Evolutionary conservation across 2,329 filamentous ascomycete species (phyloP).

Genomic region (Botryotinia narcissicola): DNA sequence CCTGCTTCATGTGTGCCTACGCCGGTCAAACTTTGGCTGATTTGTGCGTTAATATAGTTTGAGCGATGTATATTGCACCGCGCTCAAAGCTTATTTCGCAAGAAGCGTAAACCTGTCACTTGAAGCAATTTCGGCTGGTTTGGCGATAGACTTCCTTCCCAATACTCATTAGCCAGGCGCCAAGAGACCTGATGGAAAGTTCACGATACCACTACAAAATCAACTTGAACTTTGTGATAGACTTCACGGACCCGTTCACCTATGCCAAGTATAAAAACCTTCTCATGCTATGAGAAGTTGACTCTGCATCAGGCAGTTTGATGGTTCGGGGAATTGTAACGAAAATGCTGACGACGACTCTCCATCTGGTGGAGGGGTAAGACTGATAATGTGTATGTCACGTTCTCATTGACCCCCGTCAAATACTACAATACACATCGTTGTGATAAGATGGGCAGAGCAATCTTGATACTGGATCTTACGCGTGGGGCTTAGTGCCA

Average conservation of each 20-base stretch:
- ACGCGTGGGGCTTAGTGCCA: not conserved
- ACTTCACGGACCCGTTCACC: not conserved
- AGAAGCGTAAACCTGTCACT: not conserved
- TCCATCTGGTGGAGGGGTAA: slow-evolving; percentile 6
- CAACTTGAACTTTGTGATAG: not conserved
- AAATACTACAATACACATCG: not conserved
- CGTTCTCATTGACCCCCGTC: not conserved
- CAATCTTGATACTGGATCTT: not conserved
- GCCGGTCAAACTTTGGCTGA: not conserved
- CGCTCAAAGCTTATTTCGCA: not conserved
- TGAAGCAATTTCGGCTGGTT: not conserved
- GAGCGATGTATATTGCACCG: not conserved
- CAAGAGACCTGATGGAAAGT: not conserved
- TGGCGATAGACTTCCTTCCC: not conserved
- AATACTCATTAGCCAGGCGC: not conserved
- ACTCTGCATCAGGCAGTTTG: not conserved
- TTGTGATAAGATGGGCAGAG: not conserved
- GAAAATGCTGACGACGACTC: slow-evolving; percentile 6
- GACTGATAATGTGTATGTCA: not conserved
- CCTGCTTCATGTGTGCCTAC: not conserved
- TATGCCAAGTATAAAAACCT: not conserved
- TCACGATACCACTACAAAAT: not conserved
- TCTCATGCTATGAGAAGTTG: not conserved
- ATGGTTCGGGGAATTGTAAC: not conserved
- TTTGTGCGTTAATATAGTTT: not conserved